A percentile compares a stretch with the other conserved stretches of the same genome.
Conservation (phyloP, 495 filamentous ascomycete genomes). For the Antarctomyces pellizariae region DNA sequence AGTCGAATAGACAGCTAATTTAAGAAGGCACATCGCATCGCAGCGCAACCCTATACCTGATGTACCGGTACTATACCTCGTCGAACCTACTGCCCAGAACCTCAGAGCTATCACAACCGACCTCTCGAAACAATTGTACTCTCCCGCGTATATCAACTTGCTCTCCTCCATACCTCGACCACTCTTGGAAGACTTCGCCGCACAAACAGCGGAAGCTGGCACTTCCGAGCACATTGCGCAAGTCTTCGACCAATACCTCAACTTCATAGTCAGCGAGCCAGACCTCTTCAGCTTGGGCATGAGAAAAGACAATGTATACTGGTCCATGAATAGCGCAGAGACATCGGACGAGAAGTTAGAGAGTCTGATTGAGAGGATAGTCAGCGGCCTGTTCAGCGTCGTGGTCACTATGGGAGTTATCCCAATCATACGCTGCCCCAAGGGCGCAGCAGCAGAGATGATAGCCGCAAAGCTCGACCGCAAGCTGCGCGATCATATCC, state of each 20-base stretch:
- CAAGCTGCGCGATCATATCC: conserved; percentile 85
- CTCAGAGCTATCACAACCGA: conserved; percentile 68
- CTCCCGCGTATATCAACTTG: conserved; percentile 92
- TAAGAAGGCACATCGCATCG: conserved; percentile 49
- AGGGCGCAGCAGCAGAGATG: conserved; percentile 80
- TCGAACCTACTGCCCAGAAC: conserved; percentile 70
- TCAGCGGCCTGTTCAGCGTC: conserved; percentile 88
- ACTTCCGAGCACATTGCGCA: conserved; percentile 77
- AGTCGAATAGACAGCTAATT: conserved; percentile 5
- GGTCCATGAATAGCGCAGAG: conserved; percentile 79
- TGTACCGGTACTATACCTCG: conserved; percentile 84
- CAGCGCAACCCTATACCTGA: conserved; percentile 81
- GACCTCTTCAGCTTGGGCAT: conserved; percentile 88
- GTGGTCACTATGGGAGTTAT: conserved; percentile 93
- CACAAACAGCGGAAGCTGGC: conserved; percentile 58
- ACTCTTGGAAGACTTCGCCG: conserved; percentile 85
- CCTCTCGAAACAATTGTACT: conserved; percentile 68
- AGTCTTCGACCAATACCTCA: conserved; percentile 92
- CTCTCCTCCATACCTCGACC: conserved; percentile 82
- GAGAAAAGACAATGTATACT: conserved; percentile 66
- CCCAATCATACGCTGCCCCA: conserved; percentile 81
- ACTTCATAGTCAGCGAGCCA: conserved; percentile 90
- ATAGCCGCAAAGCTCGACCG: conserved; percentile 84
- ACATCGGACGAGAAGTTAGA: conserved; percentile 82
- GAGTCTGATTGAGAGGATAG: conserved; percentile 64